These are phyloP conservation scores for Leishmania amazonensis DNA, from an alignment of 208 protist genomes.

Conservation along the genomic window DNA sequence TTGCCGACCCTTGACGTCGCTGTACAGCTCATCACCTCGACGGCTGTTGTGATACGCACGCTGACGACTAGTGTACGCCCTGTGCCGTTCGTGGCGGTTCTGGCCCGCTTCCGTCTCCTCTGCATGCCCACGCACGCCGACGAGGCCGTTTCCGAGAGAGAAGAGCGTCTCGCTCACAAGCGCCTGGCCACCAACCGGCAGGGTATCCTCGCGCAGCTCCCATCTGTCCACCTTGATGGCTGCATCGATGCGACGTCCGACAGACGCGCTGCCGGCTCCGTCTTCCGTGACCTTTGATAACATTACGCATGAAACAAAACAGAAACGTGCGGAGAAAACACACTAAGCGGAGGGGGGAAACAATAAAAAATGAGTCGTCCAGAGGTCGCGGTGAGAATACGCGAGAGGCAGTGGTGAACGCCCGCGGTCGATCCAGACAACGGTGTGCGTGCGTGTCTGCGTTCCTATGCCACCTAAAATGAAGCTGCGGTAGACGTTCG, in stretches of 20 bases:
- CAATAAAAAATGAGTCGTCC: neutral
- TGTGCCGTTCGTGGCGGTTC: slow-evolving; percentile 22
- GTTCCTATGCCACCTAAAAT: neutral
- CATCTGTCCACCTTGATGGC: slow-evolving; percentile 50
- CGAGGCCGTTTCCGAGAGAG: slow-evolving; percentile 79
- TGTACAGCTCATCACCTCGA: neutral
- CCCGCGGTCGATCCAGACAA: slow-evolving; percentile 5
- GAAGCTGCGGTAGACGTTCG: neutral
- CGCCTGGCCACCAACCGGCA: slow-evolving; percentile 44
- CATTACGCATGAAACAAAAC: slow-evolving; percentile 19
- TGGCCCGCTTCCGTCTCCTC: slow-evolving; percentile 53
- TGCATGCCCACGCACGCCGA: slow-evolving; percentile 78
- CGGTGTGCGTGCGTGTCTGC: neutral
- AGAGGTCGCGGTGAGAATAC: neutral
- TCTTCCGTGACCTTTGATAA: slow-evolving; percentile 13
- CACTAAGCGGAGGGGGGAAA: neutral
- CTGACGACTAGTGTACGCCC: slow-evolving; percentile 17
- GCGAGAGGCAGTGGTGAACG: neutral
- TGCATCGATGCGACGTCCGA: slow-evolving; percentile 11
- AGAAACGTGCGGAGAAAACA: slow-evolving; percentile 2
- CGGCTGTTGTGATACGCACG: slow-evolving; percentile 9
- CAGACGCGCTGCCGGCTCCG: slow-evolving; percentile 8
- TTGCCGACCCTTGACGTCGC: neutral
- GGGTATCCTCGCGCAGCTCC: slow-evolving; percentile 63
- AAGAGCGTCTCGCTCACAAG: slow-evolving; percentile 83